Base-by-base conservation (phyloP, 2,329 filamentous ascomycete species). In the Penicillium sp. region DNA sequence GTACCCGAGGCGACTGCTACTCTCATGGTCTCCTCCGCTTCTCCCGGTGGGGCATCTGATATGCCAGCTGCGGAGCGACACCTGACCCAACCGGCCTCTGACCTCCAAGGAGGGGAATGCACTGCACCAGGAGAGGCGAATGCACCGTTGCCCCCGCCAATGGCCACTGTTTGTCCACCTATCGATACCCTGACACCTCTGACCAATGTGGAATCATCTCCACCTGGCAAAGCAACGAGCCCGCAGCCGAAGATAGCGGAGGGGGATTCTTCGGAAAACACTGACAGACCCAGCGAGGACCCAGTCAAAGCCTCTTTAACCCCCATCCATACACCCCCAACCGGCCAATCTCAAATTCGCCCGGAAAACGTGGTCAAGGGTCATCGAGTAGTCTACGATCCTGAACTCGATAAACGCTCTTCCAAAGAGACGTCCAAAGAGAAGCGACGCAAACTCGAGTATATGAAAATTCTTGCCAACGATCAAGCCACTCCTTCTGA, bases 401-500 rank as follows among this genome's bases (percentile, higher is more conserved):
- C 86, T 44, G 81, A 85, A 72, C 75, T 85, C 58, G 85, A 88
- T 68, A 80, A 79, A 66, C 83, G 82, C 66, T 72, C 39, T 8
- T 42, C 37, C 10, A 21, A 37, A 37, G 33, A 37, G 16, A 37
- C 80, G 61, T 78, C 79, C 65, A 84, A 82, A 72, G 85, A 85
- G 65, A 83, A 80, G 56, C 75, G 77, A 71, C 80, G 78, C 75
- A 81, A 82, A 64, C 75, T 78, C 60, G 75, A 80, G 62, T 86
- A 84, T 69, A 77, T 77, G 58, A 72, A 80, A 58, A 83, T 85
- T 72, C 71, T 81, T 55, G 71, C 76, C 61, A 63, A 63, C 86
- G 88, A 92, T 79, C 66, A 69, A 59, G 55, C 61, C 11, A 84
- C 86, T 76, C 86, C 90, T 71, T 80, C 85, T 65, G 95, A 99